Evolutionary conservation across 106 monocot genomes (phyloP).

Genomic region (Dioscorea zingiberensis): DNA sequence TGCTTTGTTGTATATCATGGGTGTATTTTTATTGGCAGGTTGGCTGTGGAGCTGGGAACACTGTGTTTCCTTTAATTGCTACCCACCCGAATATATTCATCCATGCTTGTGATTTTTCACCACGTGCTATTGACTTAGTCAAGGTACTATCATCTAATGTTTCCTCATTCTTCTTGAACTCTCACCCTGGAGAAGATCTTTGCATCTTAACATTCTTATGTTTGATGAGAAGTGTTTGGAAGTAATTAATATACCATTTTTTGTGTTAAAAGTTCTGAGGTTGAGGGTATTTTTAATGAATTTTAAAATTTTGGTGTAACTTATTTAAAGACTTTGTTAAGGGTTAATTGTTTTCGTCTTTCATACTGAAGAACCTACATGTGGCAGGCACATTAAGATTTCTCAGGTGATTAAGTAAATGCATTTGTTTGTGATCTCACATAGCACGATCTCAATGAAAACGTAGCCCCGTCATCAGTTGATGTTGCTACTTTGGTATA

Average conservation of each 20-base stretch:
- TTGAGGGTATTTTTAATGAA: no score
- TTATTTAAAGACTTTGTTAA: no score
- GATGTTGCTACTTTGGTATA: conserved; percentile 96
- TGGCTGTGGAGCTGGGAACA: conserved; percentile 96
- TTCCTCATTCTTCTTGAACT: neutral
- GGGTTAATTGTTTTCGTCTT: no score
- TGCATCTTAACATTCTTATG: no score
- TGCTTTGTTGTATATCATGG: neutral
- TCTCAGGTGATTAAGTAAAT: conserved; percentile 47
- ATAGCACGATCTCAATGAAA: conserved; percentile 41
- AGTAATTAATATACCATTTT: no score
- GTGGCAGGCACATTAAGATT: conserved; percentile 71
- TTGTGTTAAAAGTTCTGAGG: no score
- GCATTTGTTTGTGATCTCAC: conserved; percentile 96
- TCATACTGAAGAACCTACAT: neutral
- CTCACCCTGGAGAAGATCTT: no score
- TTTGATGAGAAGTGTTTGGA: no score
- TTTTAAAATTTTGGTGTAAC: no score
- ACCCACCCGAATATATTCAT: conserved; percentile 62
- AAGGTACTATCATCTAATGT: conserved; percentile 50
- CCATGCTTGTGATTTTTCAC: conserved; percentile 93
- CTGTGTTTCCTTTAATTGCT: conserved; percentile 71
- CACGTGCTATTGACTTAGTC: conserved; percentile 81
- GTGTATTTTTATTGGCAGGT: conserved; percentile 33
- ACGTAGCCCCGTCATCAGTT: conserved; percentile 64